Base-by-base conservation (phyloP, 805 yeast species). In the Metschnikowia continentalis region DNA sequence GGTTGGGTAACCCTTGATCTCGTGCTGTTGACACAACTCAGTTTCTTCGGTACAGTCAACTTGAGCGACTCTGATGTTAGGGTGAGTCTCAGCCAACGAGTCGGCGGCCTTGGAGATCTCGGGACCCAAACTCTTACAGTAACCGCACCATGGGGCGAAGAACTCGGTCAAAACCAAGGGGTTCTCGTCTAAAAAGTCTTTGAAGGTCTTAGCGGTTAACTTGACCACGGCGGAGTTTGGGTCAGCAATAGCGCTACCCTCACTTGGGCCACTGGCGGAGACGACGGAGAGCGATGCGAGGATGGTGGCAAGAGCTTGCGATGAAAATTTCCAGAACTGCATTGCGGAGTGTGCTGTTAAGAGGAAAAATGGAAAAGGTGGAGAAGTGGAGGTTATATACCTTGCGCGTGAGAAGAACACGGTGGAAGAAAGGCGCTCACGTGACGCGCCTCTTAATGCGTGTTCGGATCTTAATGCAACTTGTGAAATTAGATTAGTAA, bases 61-160 rank as follows among this genome's bases (percentile, higher is more conserved):
- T 74, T 89, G 96, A 43, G 90, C 95, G 63, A 89, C 74, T 61
- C 82, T 80, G 67, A 88, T 84, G 49, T 80, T 74, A 54, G 86
- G 80, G 58, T 70, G 63, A 32, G 68, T 32, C 47, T 75, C 80
- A 44, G 75, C 76, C 64, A 88, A 76, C 17, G 63, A 60, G 59
- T 84, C 82, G 46, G 92, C 89, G 47, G 96, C 96, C 60, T 79
- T 69, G 48, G 82, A 75, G 59, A 78, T 88, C 68, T 89, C 85
- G 35, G 96, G 96, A 11, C 90, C 96, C 57, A 89, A 73, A 46
- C 79, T 80, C 76, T 91, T 90, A 79, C 97, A 91, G 74, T 91
- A 94, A 15, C 97, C 97, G 78, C 97, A 91, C 97, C 98, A 92
- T 67, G 97, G 96, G 15, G 96, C 96, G 68, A 85, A 89, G 71